Evolutionary conservation across 2,329 filamentous ascomycete genomes (phyloP), one percentile per base, ranked within the genome.

Genomic region (Zymoseptoria pseudotritici): DNA sequence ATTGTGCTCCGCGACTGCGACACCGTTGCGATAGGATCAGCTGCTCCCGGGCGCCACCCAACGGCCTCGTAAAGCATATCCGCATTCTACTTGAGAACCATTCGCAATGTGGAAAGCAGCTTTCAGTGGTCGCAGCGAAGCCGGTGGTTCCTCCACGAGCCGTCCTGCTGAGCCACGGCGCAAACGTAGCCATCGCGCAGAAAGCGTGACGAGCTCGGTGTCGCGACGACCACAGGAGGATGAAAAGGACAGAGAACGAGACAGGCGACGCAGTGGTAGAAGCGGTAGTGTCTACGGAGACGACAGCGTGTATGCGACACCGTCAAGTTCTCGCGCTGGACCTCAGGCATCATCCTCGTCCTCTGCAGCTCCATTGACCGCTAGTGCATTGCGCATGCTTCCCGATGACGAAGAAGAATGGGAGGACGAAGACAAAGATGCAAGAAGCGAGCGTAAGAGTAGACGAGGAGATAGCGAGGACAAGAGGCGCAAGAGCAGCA

Each of bases 41-140:
- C 36, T 17, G 36, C 36, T 17, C 7, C 3, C 36, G 1, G 13
- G 36, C 36, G 36, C 36, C 36, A 46, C 36, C 36, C 36, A 46
- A 46, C 36, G 17, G 13, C 1, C 17, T 2, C 36, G 36, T n/a
- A 46, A 46, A 6, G 36, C 36, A 46, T 46, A 46, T 46, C 36
- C 36, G 17, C 36, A 17, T 5, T 46, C n/a, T 46, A 46, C 36
- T 17, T 2, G 36, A n/a, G 13, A 17, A 46, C 13, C 13, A 7
- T 7, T 46, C 42, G 64, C 52, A 8, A 72, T 72, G 71, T 72
- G 70, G 70, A 72, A 71, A 64, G 69, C 70, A 50, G 69, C 70
- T n/a, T 72, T 72, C 57, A 66, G 63, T 52, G 70, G 71, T 54
- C 70, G 70, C 59, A 71, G 69, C 59, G 71, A 71, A 58, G 66